phyloP scores from a whole-genome alignment of 306 rosid genomes.

The Casuarina equisetifolia region DNA sequence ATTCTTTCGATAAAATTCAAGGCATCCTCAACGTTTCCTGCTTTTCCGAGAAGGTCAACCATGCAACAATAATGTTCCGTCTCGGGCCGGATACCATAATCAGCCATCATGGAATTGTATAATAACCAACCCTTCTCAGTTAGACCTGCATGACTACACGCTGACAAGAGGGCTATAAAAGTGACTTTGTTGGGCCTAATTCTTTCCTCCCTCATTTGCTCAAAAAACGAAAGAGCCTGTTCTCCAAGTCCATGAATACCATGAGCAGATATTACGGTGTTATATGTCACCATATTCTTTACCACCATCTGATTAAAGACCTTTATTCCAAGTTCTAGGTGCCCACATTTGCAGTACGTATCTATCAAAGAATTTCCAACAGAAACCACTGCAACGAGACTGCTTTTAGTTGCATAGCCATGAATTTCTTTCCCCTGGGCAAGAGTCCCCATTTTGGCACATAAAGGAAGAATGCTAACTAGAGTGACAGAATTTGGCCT shows the following conservation, averaged over 20 bases:
- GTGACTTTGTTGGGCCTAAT: slow-evolving; percentile 45
- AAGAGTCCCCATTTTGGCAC: slow-evolving; percentile 42
- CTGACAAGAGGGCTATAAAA: slow-evolving; percentile 39
- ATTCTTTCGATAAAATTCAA: slow-evolving; percentile 35
- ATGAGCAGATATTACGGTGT: slow-evolving; percentile 46
- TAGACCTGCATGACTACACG: slow-evolving; percentile 51
- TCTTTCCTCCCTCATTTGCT: slow-evolving; percentile 41
- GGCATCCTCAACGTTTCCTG: slow-evolving; percentile 44
- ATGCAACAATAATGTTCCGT: slow-evolving; percentile 47
- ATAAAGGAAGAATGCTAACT: slow-evolving; percentile 44
- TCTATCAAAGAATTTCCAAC: slow-evolving; percentile 46
- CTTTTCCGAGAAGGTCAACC: slow-evolving; percentile 49
- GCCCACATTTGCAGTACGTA: slow-evolving; percentile 48
- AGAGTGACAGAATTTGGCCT: slow-evolving; percentile 49
- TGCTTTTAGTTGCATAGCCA: slow-evolving; percentile 43
- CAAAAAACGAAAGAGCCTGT: slow-evolving; percentile 35
- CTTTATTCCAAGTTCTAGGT: slow-evolving; percentile 39
- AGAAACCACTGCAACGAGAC: slow-evolving; percentile 22
- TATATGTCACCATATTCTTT: slow-evolving; percentile 44
- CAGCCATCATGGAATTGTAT: slow-evolving; percentile 40
- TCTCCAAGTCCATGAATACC: slow-evolving; percentile 48
- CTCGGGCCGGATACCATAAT: slow-evolving; percentile 41
- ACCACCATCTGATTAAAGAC: slow-evolving; percentile 38
- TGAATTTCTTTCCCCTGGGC: slow-evolving; percentile 52
- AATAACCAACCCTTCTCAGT: slow-evolving; percentile 36